phyloP scores from a whole-genome alignment of 202 grass and related monocot genomes.

The Bolboschoenoplectus hybrid region DNA sequence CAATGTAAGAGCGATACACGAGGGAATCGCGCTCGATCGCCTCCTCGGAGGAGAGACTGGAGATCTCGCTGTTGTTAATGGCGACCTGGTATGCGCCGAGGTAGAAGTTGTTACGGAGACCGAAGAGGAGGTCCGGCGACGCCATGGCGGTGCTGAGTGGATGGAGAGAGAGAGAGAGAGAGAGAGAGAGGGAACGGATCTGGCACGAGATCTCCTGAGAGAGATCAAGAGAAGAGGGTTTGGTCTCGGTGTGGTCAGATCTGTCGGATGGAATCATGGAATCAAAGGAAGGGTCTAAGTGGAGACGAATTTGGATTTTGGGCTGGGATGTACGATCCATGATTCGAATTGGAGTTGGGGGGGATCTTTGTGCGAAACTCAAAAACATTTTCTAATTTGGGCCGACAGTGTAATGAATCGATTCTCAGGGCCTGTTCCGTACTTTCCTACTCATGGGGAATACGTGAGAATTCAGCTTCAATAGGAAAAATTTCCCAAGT shows the following conservation, averaged over 20 bases:
- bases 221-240: not conserved
- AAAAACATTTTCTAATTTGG: too few species aligned
- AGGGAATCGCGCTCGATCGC: constrained; percentile 79
- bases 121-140: constrained; percentile 87
- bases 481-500: too few species aligned
- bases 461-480: too few species aligned
- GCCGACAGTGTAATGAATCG: too few species aligned
- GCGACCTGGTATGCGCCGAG: constrained; percentile 92
- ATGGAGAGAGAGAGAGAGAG: not conserved
- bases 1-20: constrained; percentile 94
- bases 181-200: not conserved
- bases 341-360: too few species aligned
- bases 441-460: too few species aligned
- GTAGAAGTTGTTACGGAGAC: constrained; percentile 87
- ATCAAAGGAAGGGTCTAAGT: too few species aligned
- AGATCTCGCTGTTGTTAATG: constrained; percentile 92
- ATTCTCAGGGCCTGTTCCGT: too few species aligned
- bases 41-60: constrained; percentile 62
- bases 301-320: too few species aligned
- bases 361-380: too few species aligned
- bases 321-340: too few species aligned
- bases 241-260: not conserved
- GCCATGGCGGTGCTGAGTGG: constrained; percentile 44
- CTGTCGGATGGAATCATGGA: too few species aligned
- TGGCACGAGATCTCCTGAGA: not conserved